Evolutionary conservation across 2,329 filamentous ascomycete species (phyloP).

Genomic region (Bipolaris zeicola): DNA sequence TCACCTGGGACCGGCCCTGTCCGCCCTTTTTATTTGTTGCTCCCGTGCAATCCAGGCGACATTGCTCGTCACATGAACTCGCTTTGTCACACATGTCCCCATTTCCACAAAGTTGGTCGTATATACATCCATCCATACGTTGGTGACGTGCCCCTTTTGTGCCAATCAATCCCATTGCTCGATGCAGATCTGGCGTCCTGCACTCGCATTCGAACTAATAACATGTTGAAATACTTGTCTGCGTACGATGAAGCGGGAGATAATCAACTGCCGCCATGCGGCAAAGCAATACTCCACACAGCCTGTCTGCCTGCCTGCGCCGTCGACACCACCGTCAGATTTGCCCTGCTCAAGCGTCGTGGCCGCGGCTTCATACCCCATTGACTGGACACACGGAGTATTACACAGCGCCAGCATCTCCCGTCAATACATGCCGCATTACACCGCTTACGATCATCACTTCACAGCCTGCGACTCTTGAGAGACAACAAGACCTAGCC

Average conservation of each 20-base stretch:
- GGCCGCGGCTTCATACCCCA: constrained; percentile 16
- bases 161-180: constrained; percentile 13
- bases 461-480: constrained; percentile 4
- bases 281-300: constrained; percentile 10
- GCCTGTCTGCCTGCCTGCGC: constrained; percentile 7
- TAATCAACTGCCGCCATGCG: constrained; percentile 21
- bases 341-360: constrained; percentile 18
- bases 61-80: constrained; percentile 30
- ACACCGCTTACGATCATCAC: constrained; percentile 4
- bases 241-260: constrained; percentile 6
- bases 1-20: constrained; percentile 31
- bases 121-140: constrained; percentile 3
- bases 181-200: constrained; percentile 24
- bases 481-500: neutral
- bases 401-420: constrained; percentile 20
- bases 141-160: constrained; percentile 21
- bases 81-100: constrained; percentile 10
- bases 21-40: constrained; percentile 35
- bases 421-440: constrained; percentile 29
- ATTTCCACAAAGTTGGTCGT: constrained; percentile 10
- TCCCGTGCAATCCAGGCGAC: constrained; percentile 18
- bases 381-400: constrained; percentile 17
- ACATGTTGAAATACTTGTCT: constrained; percentile 5
- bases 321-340: constrained; percentile 13
- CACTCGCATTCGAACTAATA: constrained; percentile 13